Base-by-base conservation (phyloP, 768 basidiomycete genomes). In the Suillus paluster region DNA sequence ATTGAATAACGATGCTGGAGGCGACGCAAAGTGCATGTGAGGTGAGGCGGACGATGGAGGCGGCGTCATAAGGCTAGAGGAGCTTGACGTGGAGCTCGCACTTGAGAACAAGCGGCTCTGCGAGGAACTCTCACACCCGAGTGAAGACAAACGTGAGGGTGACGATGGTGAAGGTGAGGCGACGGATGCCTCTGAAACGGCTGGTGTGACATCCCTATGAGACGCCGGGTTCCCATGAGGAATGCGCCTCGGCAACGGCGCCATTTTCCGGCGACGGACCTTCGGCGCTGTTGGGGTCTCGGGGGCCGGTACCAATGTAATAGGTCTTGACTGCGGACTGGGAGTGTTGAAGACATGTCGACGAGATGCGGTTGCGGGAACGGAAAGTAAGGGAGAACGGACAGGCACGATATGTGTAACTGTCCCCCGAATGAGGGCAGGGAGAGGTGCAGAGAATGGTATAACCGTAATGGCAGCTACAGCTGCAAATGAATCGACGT, bases 201-300 rank as follows among this genome's bases (percentile, higher is more conserved):
- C 41, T 33, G 65, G 58, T 25, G 61, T 68, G n/a, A 55, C 46
- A 15, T 53, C 58, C 8, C 65, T 59, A 23, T 66, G 68, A 9
- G 65, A 39, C 17, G 61, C 50, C 27, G 64, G 66, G 45, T 53
- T 25, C 12, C 63, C 45, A 14, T 64, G 60, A 11, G 72, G 74
- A 2, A 66, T 62, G 23, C 74, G 71, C 48, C 59, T 72, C 9
- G 73, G 74, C 50, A 73, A 62, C 11, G 63, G 65, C 19, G 69
- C 66, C 25, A 67, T 56, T 62, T 75, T 73, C 23, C 58, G 53
- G 49, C 41, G 63, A 14, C 17, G 23, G 12, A 11, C 10, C 5
- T 19, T 41, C 27, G 39, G 52, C 9, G 25, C 36, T 42, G 0
- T n/a, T 23, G 38, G 25, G 2, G 17, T 54, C 9, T 61, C 62